Percentiles rank a stretch among this genome's conserved stretches.
Conservation (phyloP, 495 filamentous ascomycete genomes). For the Thozetella sp. region DNA sequence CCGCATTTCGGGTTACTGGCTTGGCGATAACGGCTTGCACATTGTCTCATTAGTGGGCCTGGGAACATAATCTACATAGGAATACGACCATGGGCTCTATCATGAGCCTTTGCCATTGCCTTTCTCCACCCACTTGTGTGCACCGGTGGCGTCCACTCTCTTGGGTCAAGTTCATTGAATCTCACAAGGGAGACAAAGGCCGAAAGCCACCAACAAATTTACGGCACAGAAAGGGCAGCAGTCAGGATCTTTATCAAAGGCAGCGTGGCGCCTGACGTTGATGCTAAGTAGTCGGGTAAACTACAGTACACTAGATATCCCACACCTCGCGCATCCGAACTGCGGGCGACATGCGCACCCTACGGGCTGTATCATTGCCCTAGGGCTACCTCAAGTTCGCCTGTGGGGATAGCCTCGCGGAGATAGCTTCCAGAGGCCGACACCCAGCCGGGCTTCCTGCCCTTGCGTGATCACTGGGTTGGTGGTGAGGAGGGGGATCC, state of each 20-base stretch:
- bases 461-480: not conserved
- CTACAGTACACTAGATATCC: constrained; percentile 3
- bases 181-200: too few species aligned
- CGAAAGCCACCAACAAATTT: too few species aligned
- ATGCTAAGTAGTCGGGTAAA: constrained; percentile 1
- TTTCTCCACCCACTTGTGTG: too few species aligned
- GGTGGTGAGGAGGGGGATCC: not conserved
- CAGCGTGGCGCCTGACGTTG: not conserved
- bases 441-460: not conserved
- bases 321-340: not conserved
- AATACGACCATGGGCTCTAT: too few species aligned
- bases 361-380: not conserved
- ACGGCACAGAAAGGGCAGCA: too few species aligned
- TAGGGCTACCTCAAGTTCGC: not conserved
- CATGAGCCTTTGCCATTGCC: too few species aligned
- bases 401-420: not conserved
- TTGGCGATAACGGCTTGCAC: not conserved
- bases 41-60: not conserved
- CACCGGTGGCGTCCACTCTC: too few species aligned
- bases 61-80: too few species aligned
- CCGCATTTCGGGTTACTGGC: not conserved
- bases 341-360: not conserved
- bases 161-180: too few species aligned
- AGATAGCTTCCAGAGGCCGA: not conserved
- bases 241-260: not conserved